These are phyloP conservation scores for Odontarrhena argentea DNA, from an alignment of 345 rosid species.

Conservation along the genomic window DNA sequence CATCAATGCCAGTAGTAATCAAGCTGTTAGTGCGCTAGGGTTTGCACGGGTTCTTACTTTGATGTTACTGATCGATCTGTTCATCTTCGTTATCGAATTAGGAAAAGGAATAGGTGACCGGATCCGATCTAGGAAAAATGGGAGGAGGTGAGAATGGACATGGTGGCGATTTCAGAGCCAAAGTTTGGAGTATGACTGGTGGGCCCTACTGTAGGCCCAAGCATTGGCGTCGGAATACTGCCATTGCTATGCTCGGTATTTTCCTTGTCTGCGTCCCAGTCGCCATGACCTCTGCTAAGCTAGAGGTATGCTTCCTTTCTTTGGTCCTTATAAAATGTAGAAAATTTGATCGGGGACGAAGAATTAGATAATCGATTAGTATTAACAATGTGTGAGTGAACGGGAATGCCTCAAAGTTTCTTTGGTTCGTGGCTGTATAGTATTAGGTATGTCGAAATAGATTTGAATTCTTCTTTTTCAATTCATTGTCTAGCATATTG, in stretches of 20 bases:
- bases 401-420: neutral
- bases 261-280: slow-evolving; percentile 88
- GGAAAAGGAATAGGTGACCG: slow-evolving; percentile 18
- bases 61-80: slow-evolving; percentile 21
- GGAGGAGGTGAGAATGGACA: slow-evolving; percentile 86
- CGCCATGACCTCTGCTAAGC: slow-evolving; percentile 91
- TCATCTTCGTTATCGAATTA: slow-evolving; percentile 12
- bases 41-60: slow-evolving; percentile 16
- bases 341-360: neutral
- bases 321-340: neutral
- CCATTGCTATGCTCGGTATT: slow-evolving; percentile 86
- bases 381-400: neutral
- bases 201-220: slow-evolving; percentile 96
- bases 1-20: neutral
- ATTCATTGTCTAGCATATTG: neutral
- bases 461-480: neutral
- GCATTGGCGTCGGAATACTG: slow-evolving; percentile 98
- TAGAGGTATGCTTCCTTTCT: slow-evolving; percentile 58
- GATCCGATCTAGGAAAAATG: slow-evolving; percentile 39
- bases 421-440: slow-evolving; percentile 1
- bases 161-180: slow-evolving; percentile 82
- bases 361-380: neutral
- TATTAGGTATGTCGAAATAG: neutral
- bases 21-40: slow-evolving; percentile 26
- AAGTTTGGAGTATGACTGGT: slow-evolving; percentile 95